Base-by-base conservation (phyloP, 2,329 filamentous ascomycete genomes). In the Albifimbria verrucaria region DNA sequence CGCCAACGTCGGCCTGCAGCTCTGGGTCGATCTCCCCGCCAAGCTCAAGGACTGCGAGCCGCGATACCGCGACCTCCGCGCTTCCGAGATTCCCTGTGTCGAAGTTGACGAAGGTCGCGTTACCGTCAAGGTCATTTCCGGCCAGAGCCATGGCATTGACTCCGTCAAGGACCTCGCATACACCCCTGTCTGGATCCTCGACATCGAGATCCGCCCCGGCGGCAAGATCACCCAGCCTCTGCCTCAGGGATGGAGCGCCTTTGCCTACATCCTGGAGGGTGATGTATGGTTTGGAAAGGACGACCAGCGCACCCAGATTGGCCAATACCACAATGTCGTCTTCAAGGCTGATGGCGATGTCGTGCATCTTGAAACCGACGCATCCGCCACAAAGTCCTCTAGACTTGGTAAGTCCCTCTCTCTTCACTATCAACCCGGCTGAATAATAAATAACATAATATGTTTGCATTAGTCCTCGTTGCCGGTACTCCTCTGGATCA, bases 101-200 rank as follows among this genome's bases (percentile, higher is more conserved):
- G 82, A 80, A 7, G 74, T 83, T 25, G 90, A 94, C 62, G 83
- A 85, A 43, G 88, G 83, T 51, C 87, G 83, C 57, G 91, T 96
- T 18, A 79, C 78, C 41, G 80, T 97, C 60, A 97, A 96, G 73
- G 89, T 97, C 60, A 97, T 97, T 62, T 92, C 87, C 1, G 94
- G 93, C 20, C 85, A 88, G 67, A 87, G 85, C 51, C 87, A 92
- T 64, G 92, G 90, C 44, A 83, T 94, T 50, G 92, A 97, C 66
- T 91, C 87, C 15, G 83, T 96, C 50, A 86, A 93, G 67, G 92
- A 97, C 65, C 77, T 97, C 44, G 92, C 93, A 15, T 97, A 97
- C 72, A 97, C 93, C 2, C 94, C 94, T 0, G 92, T 97, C n/a
- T 97, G 93, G 93, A 79, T 96, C 57, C 78, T 97, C 44, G 93